Percentiles rank a stretch among this genome's conserved stretches.
Evolutionary conservation across 179 eudicot species (phyloP).

Genomic region (Patellifolia procumbens): DNA sequence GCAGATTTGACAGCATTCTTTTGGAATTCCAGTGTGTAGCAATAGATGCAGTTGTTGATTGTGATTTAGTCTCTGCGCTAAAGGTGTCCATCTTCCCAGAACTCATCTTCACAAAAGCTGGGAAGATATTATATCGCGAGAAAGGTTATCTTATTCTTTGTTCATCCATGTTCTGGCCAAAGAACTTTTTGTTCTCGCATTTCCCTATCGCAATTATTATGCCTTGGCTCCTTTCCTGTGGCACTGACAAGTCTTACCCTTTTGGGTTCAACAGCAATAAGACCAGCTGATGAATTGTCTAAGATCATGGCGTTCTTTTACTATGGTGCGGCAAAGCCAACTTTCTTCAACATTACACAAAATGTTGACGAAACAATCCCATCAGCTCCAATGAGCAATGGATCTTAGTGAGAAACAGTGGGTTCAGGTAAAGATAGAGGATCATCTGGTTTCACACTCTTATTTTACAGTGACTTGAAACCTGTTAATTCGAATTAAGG

Average conservation of each 20-base stretch:
- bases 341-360: conserved; percentile 41
- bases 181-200: neutral
- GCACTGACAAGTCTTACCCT: neutral
- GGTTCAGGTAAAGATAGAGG: conserved; percentile 17
- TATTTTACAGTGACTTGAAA: neutral
- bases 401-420: conserved; percentile 10
- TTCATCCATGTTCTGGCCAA: neutral
- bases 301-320: conserved; percentile 96
- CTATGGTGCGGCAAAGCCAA: conserved; percentile 86
- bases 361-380: conserved; percentile 65
- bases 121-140: conserved; percentile 85
- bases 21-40: conserved; percentile 73
- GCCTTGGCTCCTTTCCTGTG: neutral
- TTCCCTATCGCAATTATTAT: no score
- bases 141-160: conserved; percentile 51
- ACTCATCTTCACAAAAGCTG: conserved; percentile 89
- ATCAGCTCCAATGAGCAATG: conserved; percentile 28
- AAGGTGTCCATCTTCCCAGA: conserved; percentile 83
- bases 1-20: conserved; percentile 7
- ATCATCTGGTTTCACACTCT: neutral
- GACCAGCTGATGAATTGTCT: conserved; percentile 82
- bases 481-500: neutral
- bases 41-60: conserved; percentile 76
- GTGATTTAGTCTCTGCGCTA: conserved; percentile 74
- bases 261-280: conserved; percentile 44